These are phyloP conservation scores for Iberis pinnata DNA, from an alignment of 345 rosid species.

Conservation along the genomic window DNA sequence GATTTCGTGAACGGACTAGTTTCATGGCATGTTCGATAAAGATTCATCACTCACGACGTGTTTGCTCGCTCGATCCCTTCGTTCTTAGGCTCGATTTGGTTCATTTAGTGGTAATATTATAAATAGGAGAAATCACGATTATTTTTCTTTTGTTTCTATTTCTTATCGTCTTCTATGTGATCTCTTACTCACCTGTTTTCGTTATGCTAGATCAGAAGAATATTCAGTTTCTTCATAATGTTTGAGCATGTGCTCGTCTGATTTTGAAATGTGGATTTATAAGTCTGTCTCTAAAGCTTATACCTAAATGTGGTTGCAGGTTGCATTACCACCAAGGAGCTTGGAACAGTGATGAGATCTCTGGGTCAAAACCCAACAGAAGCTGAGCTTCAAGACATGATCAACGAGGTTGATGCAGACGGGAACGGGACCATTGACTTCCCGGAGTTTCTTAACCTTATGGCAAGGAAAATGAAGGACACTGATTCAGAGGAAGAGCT, in stretches of 20 bases:
- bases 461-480: slow-evolving; percentile 59
- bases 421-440: slow-evolving; percentile 42
- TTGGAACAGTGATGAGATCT: slow-evolving; percentile 37
- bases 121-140: too few species aligned
- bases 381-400: slow-evolving; percentile 38
- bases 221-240: too few species aligned
- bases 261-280: too few species aligned
- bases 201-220: too few species aligned
- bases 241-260: not conserved
- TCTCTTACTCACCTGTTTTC: too few species aligned
- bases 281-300: too few species aligned
- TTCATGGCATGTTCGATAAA: too few species aligned
- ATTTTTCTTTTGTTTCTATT: too few species aligned
- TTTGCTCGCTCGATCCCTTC: not conserved
- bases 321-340: slow-evolving; percentile 41
- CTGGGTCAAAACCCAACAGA: slow-evolving; percentile 37
- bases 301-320: slow-evolving; percentile 29
- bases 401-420: slow-evolving; percentile 33
- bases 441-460: slow-evolving; percentile 50
- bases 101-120: not conserved
- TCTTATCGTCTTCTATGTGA: too few species aligned
- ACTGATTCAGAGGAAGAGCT: slow-evolving; percentile 60
- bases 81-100: slow-evolving; percentile 4
- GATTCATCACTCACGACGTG: too few species aligned
- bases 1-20: too few species aligned